These are phyloP conservation scores for Fusarium sp. DNA, from an alignment of 2,329 filamentous ascomycete genomes.

Conservation along the genomic window DNA sequence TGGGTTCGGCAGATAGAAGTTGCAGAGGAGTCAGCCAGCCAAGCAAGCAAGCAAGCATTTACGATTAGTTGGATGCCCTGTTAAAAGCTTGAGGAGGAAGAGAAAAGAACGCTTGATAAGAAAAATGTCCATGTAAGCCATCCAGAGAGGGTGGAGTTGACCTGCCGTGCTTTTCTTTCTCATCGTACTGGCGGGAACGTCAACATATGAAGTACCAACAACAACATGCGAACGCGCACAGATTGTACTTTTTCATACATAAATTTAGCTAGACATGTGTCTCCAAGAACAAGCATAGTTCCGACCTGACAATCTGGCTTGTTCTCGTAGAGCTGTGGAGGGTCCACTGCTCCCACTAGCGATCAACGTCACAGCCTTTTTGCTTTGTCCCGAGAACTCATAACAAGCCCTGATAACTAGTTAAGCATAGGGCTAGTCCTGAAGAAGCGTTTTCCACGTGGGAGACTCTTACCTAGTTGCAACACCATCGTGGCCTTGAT, in stretches of 20 bases:
- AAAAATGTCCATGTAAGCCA: too few relatives aligned
- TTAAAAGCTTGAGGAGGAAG: too few relatives aligned
- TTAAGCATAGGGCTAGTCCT: neutral
- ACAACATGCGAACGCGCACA: neutral
- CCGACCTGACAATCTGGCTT: neutral
- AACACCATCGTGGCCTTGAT: neutral
- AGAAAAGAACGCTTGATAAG: too few relatives aligned
- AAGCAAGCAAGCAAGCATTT: too few relatives aligned
- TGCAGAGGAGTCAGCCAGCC: neutral
- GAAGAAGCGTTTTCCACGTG: neutral
- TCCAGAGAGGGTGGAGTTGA: too few relatives aligned
- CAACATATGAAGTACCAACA: too few relatives aligned
- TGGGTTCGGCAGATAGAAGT: neutral
- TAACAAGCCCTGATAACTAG: neutral
- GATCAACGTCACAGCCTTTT: neutral
- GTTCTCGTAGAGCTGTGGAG: neutral
- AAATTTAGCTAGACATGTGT: neutral
- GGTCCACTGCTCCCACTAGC: neutral
- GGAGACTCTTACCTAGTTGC: neutral
- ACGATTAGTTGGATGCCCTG: too few relatives aligned
- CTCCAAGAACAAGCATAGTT: too few relatives aligned
- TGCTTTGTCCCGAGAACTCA: neutral
- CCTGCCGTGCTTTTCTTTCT: too few relatives aligned
- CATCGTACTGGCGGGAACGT: too few relatives aligned
- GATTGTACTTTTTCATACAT: neutral